Evolutionary conservation across 768 basidiomycete genomes (phyloP), one percentile per base, ranked within the genome.

Genomic region (Mycena galopus): DNA sequence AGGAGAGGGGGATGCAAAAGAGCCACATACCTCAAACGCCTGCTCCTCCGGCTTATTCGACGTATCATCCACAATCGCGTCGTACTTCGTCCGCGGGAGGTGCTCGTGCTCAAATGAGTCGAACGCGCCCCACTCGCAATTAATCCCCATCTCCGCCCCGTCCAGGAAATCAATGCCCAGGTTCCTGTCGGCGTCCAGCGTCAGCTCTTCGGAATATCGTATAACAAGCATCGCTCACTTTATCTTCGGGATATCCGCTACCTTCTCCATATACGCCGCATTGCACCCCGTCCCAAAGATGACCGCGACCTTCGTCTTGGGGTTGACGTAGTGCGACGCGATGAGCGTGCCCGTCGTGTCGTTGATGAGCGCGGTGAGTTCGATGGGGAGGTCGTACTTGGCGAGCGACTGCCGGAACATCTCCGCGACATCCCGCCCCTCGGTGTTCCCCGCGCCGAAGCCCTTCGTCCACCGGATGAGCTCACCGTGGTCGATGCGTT

Each of bases 391-490:
- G 67, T 93, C 85, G 95, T 97, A 85, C 86, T 93, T 94, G 67
- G 86, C 86, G 56, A 99, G 89, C 17, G 94, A 93, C 67, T 91
- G 82, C 59, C 91, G 90, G 85, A 99, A 97, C 95, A 99, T 97
- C 44, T 87, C 94, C 5, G 95, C 97, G 16, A 97, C 96, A 77
- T 99, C 95, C 65, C 89, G 85, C 21, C 97, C 97, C 82, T 99
- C 98, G 21, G 95, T 96, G 79, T 97, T 96, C 6, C 89, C 80
- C 0, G 94, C 94, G 35, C 96, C 96, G 77, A 99, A 99, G 74
- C 98, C 98, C 82, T 99, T 99, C n/a, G 98, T 99, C 98, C 98
- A 99, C 21, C 97, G 93, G 77, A 98, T 96, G 42, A 99, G 92
- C 71, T 90, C 89, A 27, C 96, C 97, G 73, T 98, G 96, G 81